These are phyloP conservation scores for Eutrema salsugineum DNA, from an alignment of 441 rosid species.

Conservation along the genomic window DNA sequence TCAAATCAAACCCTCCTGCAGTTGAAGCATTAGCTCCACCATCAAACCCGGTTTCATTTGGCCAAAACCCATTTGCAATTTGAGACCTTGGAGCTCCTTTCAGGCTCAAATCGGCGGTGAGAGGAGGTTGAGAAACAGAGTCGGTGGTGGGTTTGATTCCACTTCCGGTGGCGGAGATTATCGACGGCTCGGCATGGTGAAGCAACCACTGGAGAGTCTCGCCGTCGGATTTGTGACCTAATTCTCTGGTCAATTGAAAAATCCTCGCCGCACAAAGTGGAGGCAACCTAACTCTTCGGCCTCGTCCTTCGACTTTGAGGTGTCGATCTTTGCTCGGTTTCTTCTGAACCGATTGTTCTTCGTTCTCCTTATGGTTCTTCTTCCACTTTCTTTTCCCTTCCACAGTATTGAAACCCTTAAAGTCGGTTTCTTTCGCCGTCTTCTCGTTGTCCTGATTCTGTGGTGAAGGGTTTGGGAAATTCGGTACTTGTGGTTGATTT, in stretches of 20 bases:
- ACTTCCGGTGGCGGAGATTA: conserved; percentile 5
- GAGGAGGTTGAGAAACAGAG: conserved; percentile 54
- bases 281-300: conserved; percentile 66
- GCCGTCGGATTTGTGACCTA: conserved; percentile 71
- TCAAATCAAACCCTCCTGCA: conserved; percentile 39
- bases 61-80: conserved; percentile 41
- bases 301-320: conserved; percentile 66
- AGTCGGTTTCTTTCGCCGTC: neutral
- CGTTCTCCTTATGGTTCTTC: neutral
- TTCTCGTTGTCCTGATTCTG: neutral
- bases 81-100: conserved; percentile 40
- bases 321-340: conserved; percentile 62
- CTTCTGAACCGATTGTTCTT: conserved; percentile 1
- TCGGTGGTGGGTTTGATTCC: neutral
- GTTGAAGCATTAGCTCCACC: neutral
- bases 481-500: neutral
- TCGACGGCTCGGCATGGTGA: conserved; percentile 19
- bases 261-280: conserved; percentile 64
- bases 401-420: neutral
- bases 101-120: conserved; percentile 29
- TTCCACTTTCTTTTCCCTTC: conserved; percentile 1
- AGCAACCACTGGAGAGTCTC: conserved; percentile 68
- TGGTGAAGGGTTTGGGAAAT: conserved; percentile 2
- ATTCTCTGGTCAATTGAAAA: conserved; percentile 59
- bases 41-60: conserved; percentile 41